Evolutionary conservation across 768 basidiomycete species (phyloP), one percentile per base, ranked within the genome.

Genomic region (Leccinellum albellum): DNA sequence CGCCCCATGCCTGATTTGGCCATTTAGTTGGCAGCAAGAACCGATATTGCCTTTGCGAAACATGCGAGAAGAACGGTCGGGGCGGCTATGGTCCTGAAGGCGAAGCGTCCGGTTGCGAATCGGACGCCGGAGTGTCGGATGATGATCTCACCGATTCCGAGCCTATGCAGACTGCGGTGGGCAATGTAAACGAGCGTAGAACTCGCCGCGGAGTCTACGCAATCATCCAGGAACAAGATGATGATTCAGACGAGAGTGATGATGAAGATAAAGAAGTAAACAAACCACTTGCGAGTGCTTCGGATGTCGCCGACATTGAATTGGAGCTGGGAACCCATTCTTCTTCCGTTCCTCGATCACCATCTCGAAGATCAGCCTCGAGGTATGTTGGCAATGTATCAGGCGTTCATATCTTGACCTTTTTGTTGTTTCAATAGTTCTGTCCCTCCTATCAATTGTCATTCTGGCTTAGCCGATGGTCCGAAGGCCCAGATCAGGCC

Each of bases 191-290:
- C 64, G 90, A 91, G 68, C 80, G 90, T 37, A 78, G 90, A 60
- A 92, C 90, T 50, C 83, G 90, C 29, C 80, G 90, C 42, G 89
- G 90, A 31, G 90, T 92, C 17, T 92, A 92, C 68, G 87, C 87
- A 28, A 81, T 89, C 40, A 72, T 86, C 60, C 77, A 79, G 60
- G 79, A 82, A 58, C 77, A 79, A 57, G 81, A 79, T 54, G 80
- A 84, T 21, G 82, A 83, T 51, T 82, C 82, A 40, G 86, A 87
- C 60, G 82, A 83, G 56, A 82, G 81, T 57, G 81, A 85, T 24
- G 82, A 82, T 49, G 81, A 83, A 54, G 71, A 72, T 37, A 75
- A 71, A 42, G 82, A 79, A 42, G 79, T 76, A 53, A 74, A 78
- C 58, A 75, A 76, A 29, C 79, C 81, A 21, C 67, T 81, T 24